Conservation (phyloP, 345 rosid genomes). For the Isatis tinctoria region DNA sequence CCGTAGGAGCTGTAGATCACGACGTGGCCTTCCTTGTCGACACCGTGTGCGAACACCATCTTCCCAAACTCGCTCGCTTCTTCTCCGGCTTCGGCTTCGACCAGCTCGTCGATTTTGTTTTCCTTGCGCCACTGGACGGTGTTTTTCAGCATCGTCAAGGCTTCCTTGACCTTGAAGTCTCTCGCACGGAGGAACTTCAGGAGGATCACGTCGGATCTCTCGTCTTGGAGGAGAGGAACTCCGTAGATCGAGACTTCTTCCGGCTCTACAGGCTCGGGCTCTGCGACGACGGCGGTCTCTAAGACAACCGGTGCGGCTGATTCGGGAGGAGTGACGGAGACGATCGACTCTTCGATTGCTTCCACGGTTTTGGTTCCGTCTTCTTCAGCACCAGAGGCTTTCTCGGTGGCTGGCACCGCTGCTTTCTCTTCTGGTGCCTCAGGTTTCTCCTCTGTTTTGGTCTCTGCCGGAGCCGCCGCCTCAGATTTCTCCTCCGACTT, state of each 20-base stretch:
- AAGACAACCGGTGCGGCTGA: slow-evolving; percentile 24
- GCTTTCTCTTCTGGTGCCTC: neutral
- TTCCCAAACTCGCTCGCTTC: slow-evolving; percentile 53
- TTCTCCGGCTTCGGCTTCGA: slow-evolving; percentile 60
- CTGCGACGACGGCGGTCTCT: slow-evolving; percentile 26
- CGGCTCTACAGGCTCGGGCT: slow-evolving; percentile 36
- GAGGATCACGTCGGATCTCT: slow-evolving; percentile 75
- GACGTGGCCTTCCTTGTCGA: slow-evolving; percentile 76
- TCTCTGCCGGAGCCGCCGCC: neutral
- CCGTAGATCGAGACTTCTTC: slow-evolving; percentile 80
- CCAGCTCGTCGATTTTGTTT: slow-evolving; percentile 52
- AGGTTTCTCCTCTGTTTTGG: slow-evolving; percentile 6
- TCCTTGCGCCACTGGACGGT: slow-evolving; percentile 75
- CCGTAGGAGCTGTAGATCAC: slow-evolving; percentile 84
- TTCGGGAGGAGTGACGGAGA: slow-evolving; percentile 41
- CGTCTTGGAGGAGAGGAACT: slow-evolving; percentile 67
- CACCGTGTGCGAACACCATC: slow-evolving; percentile 73
- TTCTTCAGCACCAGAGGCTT: slow-evolving; percentile 47
- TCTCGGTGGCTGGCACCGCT: slow-evolving; percentile 25
- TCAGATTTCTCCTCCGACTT: slow-evolving; percentile 15
- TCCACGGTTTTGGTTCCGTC: slow-evolving; percentile 85
- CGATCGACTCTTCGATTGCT: slow-evolving; percentile 80
- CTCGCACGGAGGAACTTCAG: slow-evolving; percentile 79
- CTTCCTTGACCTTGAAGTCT: slow-evolving; percentile 80
- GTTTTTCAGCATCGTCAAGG: slow-evolving; percentile 71